Conservation (phyloP, 176 grass and related monocot genomes). For the Sorghum bicolor region DNA sequence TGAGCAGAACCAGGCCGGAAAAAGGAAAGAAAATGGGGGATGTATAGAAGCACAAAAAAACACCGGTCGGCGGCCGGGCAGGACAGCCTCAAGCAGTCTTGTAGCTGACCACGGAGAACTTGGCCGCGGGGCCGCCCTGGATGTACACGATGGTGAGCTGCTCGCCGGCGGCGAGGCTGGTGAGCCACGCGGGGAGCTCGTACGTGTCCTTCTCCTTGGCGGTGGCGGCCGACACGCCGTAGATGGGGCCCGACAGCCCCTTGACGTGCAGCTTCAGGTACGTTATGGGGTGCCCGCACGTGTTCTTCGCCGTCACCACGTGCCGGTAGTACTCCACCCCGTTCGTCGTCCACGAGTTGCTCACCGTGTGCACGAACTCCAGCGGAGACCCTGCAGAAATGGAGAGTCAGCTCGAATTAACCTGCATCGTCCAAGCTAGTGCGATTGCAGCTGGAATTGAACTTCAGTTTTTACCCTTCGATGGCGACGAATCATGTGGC, state of each 20-base stretch:
- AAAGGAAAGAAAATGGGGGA: not conserved
- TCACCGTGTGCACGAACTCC: conserved; percentile 78
- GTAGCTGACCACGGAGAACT: conserved; percentile 51
- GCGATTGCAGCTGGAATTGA: not conserved
- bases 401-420: not conserved
- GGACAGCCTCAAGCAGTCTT: conserved; percentile 19
- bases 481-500: not conserved
- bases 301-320: conserved; percentile 53
- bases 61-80: not conserved
- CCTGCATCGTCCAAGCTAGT: not conserved
- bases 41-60: not conserved
- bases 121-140: conserved; percentile 62
- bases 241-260: conserved; percentile 44
- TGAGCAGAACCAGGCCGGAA: not conserved
- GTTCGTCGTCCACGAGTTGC: conserved; percentile 45
- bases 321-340: conserved; percentile 69
- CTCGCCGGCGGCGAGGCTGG: conserved; percentile 20
- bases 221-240: conserved; percentile 42
- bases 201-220: conserved; percentile 43
- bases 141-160: conserved; percentile 70
- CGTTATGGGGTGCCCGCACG: conserved; percentile 52
- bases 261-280: conserved; percentile 63
- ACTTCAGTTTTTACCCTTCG: not conserved
- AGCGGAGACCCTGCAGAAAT: conserved; percentile 23
- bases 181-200: conserved; percentile 58